A percentile compares a stretch with the other conserved stretches of the same genome.
These are phyloP conservation scores for Camillea tinctor DNA, from an alignment of 2,329 filamentous ascomycete genomes.

Conservation along the genomic window DNA sequence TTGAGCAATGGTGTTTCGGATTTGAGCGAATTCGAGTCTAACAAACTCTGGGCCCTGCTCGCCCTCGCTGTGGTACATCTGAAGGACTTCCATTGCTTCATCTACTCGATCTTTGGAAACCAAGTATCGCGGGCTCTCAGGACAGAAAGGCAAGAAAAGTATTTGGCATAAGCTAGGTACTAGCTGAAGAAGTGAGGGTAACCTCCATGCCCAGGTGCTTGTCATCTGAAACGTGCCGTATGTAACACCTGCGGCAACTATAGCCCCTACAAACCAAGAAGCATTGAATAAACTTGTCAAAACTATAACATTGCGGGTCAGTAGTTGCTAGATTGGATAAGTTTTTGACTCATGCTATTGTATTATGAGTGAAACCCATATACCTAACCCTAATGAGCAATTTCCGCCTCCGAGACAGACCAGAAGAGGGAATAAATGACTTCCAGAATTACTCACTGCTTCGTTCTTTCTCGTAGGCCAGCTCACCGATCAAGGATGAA, in stretches of 20 bases:
- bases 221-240: constrained; percentile 43
- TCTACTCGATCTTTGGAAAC: constrained; percentile 50
- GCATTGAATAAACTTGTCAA: constrained; percentile 55
- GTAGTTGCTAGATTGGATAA: too few species aligned
- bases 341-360: too few species aligned
- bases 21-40: constrained; percentile 55
- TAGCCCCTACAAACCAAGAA: constrained; percentile 48
- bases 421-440: too few species aligned
- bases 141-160: constrained; percentile 36
- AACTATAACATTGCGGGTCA: too few species aligned
- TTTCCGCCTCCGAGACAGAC: too few species aligned
- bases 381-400: too few species aligned
- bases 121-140: constrained; percentile 51
- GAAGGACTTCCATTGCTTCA: constrained; percentile 54
- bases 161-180: constrained; percentile 23
- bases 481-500: constrained; percentile 49
- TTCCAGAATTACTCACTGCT: too few species aligned
- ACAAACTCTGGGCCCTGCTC: constrained; percentile 51
- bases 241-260: constrained; percentile 42
- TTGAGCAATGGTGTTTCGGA: constrained; percentile 49
- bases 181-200: constrained; percentile 42
- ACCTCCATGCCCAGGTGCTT: constrained; percentile 39
- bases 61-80: constrained; percentile 58
- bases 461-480: constrained; percentile 54
- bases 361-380: too few species aligned